Percentiles rank a stretch among this genome's conserved stretches.
phyloP scores from a whole-genome alignment of 345 rosid genomes.

The Gossypium thurberi region DNA sequence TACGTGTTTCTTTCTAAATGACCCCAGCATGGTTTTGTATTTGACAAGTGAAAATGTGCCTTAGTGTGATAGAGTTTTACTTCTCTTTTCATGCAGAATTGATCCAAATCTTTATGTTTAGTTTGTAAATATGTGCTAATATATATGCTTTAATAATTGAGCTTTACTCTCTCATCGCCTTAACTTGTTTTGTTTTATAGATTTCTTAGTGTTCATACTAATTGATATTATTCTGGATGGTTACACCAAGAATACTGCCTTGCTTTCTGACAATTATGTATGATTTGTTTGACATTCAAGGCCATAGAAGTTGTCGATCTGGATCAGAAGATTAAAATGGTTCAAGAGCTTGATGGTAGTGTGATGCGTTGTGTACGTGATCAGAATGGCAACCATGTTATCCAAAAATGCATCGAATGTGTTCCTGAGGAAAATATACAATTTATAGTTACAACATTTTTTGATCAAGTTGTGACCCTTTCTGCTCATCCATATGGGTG shows the following conservation, averaged over 20 bases:
- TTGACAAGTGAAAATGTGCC: no score
- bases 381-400: constrained; percentile 68
- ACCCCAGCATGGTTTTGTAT: neutral
- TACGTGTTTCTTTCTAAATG: neutral
- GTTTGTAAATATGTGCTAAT: neutral
- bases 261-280: constrained; percentile 1
- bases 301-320: constrained; percentile 60
- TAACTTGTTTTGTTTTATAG: neutral
- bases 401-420: constrained; percentile 66
- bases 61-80: no score
- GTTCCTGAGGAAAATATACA: constrained; percentile 39
- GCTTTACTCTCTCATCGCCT: neutral
- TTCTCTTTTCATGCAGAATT: neutral
- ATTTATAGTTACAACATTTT: constrained; percentile 33
- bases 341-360: constrained; percentile 54
- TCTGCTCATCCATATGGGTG: constrained; percentile 68
- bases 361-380: constrained; percentile 65
- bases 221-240: neutral
- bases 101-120: neutral
- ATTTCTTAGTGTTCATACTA: neutral
- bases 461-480: constrained; percentile 45
- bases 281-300: constrained; percentile 24
- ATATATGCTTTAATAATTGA: no score
- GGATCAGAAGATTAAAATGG: constrained; percentile 60
- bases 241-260: neutral